Conservation (phyloP, 2,329 filamentous ascomycete species). For the Endoconidiophora laricicola region DNA sequence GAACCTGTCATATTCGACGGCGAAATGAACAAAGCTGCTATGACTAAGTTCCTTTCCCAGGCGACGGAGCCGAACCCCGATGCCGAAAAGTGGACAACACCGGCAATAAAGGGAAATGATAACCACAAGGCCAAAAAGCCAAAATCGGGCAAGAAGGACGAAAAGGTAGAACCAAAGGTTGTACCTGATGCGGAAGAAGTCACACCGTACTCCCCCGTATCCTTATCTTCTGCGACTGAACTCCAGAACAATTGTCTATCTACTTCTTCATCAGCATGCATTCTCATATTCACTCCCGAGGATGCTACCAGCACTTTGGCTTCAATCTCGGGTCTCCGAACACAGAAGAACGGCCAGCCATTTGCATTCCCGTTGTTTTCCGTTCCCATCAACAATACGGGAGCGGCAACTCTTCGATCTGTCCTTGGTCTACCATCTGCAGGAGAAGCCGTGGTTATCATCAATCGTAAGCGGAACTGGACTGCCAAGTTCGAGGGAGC, state of each 20-base stretch:
- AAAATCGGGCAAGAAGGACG: slow-evolving; percentile 23
- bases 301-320: slow-evolving; percentile 15
- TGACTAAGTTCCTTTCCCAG: slow-evolving; percentile 71
- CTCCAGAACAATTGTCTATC: slow-evolving; percentile 58
- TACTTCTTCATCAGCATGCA: slow-evolving; percentile 62
- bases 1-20: slow-evolving; percentile 61
- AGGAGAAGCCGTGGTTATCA: slow-evolving; percentile 55
- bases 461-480: slow-evolving; percentile 78
- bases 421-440: slow-evolving; percentile 12
- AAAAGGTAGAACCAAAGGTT: slow-evolving; percentile 24
- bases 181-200: slow-evolving; percentile 17
- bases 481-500: slow-evolving; percentile 56
- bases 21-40: slow-evolving; percentile 66
- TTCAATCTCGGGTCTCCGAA: no score
- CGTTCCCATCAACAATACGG: no score
- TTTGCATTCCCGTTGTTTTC: no score
- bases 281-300: slow-evolving; percentile 55
- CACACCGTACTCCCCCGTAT: slow-evolving; percentile 38
- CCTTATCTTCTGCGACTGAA: slow-evolving; percentile 40
- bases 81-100: slow-evolving; percentile 28
- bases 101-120: slow-evolving; percentile 27
- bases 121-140: slow-evolving; percentile 28
- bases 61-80: slow-evolving; percentile 65
- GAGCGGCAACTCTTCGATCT: no score
- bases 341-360: no score